Evolutionary conservation across 1,284 basidiomycete species (phyloP).

Genomic region (Microbotryum silenes-acaulis): DNA sequence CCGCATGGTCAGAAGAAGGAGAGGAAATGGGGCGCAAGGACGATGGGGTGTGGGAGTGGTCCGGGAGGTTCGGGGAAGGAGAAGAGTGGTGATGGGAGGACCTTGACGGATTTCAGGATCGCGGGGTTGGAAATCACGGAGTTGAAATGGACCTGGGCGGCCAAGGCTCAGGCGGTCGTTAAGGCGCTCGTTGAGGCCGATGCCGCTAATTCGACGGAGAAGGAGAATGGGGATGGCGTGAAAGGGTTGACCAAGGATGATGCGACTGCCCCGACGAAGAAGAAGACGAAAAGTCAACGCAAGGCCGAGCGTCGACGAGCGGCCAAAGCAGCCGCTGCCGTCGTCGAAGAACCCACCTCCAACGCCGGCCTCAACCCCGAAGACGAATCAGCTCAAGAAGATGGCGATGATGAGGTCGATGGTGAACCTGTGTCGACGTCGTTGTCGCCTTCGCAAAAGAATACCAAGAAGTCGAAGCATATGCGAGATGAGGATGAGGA

Average conservation of each 20-base stretch:
- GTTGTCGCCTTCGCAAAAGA: constrained; percentile 31
- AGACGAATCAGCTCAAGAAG: constrained; percentile 9
- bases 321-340: constrained; percentile 13
- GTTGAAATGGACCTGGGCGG: constrained; percentile 44
- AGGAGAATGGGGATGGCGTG: constrained; percentile 16
- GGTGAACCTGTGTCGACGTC: constrained; percentile 1
- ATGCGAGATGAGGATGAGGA: constrained; percentile 8
- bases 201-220: not conserved
- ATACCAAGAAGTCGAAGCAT: constrained; percentile 35
- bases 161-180: constrained; percentile 53
- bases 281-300: constrained; percentile 31
- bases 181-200: constrained; percentile 35
- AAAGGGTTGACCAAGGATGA: constrained; percentile 6
- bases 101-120: constrained; percentile 93
- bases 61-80: not conserved
- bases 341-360: constrained; percentile 3
- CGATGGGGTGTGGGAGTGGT: not conserved
- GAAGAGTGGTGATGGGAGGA: constrained; percentile 40
- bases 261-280: constrained; percentile 32
- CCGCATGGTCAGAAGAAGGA: constrained; percentile 7
- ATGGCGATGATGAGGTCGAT: constrained; percentile 12
- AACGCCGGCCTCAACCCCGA: not conserved
- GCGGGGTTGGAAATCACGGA: constrained; percentile 66
- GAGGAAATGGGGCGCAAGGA: constrained; percentile 22
- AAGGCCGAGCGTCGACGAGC: constrained; percentile 33